Evolutionary conservation across 2,329 filamentous ascomycete genomes (phyloP).

Genomic region (Hypomyces rosellus): DNA sequence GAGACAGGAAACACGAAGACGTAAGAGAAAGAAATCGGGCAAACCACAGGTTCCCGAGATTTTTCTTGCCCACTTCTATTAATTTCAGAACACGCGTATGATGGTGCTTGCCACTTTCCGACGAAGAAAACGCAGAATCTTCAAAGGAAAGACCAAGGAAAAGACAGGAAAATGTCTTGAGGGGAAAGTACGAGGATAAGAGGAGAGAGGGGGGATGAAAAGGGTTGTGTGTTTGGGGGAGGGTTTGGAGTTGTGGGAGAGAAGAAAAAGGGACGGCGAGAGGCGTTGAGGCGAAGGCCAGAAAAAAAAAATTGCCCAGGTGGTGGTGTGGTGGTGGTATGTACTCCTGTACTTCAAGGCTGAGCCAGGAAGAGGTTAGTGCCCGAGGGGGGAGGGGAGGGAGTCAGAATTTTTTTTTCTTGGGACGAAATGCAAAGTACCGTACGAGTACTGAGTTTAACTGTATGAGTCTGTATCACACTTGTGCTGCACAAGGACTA

Average conservation of each 20-base stretch:
- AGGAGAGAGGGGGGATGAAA: conserved; percentile 22
- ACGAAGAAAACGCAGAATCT: conserved; percentile 39
- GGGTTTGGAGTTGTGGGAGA: conserved; percentile 28
- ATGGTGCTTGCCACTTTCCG: conserved; percentile 29
- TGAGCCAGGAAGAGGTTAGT: conserved; percentile 26
- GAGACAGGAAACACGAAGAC: conserved; percentile 23
- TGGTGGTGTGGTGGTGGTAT: conserved; percentile 17
- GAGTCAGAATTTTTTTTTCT: conserved; percentile 14
- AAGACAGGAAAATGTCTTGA: conserved; percentile 26
- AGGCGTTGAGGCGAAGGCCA: conserved; percentile 20
- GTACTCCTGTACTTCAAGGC: conserved; percentile 1
- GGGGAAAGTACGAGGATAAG: conserved; percentile 23
- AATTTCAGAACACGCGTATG: conserved; percentile 21
- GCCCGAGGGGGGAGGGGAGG: conserved; percentile 14
- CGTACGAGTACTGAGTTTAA: neutral
- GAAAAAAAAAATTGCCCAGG: conserved; percentile 30
- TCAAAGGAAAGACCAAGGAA: conserved; percentile 42
- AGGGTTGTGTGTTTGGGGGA: conserved; percentile 24
- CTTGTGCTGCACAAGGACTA: too few relatives aligned
- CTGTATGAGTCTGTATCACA: neutral
- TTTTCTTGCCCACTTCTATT: conserved; percentile 29
- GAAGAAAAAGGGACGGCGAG: conserved; percentile 21
- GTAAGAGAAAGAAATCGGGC: conserved; percentile 25
- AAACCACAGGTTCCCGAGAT: conserved; percentile 26
- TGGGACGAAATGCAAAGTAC: conserved; percentile 9